Conservation (phyloP, 345 rosid species). For the Syzygium grande region DNA sequence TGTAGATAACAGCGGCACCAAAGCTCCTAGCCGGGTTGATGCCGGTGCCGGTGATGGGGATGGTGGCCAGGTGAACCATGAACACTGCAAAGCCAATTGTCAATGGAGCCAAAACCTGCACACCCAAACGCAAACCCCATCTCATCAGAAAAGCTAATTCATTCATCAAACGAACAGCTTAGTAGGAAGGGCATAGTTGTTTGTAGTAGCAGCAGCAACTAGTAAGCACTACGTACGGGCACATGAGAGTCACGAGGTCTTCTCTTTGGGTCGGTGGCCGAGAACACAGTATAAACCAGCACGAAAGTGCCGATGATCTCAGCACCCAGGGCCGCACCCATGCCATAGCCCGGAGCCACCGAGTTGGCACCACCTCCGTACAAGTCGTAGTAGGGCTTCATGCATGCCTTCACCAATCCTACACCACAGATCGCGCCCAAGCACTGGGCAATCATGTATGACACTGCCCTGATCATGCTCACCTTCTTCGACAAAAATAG, state of each 20-base stretch:
- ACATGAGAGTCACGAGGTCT: neutral
- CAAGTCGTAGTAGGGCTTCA: neutral
- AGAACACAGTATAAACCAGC: neutral
- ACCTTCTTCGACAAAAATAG: neutral
- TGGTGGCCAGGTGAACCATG: neutral
- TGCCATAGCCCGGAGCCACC: neutral
- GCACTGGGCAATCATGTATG: neutral
- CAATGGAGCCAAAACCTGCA: neutral
- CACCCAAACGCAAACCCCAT: too few relatives aligned
- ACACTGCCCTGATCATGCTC: neutral
- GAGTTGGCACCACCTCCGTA: neutral
- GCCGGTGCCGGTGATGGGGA: neutral
- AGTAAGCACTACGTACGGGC: neutral
- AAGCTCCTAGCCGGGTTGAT: slow-evolving; percentile 1
- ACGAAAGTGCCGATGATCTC: neutral
- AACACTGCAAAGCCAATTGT: neutral
- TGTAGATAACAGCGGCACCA: slow-evolving; percentile 22
- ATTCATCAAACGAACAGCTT: too few relatives aligned
- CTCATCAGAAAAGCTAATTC: too few relatives aligned
- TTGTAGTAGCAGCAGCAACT: too few relatives aligned
- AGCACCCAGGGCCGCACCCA: neutral
- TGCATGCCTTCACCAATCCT: neutral
- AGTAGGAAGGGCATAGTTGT: too few relatives aligned
- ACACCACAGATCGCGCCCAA: neutral
- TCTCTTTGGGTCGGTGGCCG: neutral